Conservation (phyloP, 441 rosid species). For the Adansonia grandidieri region DNA sequence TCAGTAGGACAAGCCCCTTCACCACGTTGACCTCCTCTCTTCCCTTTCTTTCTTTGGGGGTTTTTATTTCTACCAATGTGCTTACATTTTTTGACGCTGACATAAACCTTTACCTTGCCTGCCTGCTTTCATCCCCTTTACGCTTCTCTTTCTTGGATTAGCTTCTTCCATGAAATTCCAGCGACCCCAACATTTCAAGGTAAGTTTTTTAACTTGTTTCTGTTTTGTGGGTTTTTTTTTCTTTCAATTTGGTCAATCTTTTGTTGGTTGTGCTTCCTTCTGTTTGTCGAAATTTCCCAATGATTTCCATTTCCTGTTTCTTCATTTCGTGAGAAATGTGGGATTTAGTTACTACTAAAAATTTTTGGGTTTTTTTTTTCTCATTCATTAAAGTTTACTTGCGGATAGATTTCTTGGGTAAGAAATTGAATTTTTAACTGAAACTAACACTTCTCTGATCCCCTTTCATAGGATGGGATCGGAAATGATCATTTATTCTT, state of each 20-base stretch:
- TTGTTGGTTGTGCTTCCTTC: background rate
- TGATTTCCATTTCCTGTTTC: background rate
- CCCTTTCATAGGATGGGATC: conserved; percentile 11
- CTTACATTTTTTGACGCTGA: background rate
- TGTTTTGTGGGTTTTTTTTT: background rate
- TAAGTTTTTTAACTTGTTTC: background rate
- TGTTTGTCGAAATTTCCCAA: background rate
- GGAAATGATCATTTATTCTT: background rate
- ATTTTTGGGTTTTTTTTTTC: background rate
- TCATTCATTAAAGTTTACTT: background rate
- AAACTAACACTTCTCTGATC: background rate
- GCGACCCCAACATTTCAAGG: background rate
- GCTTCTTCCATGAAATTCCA: conserved; percentile 4
- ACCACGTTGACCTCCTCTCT: background rate
- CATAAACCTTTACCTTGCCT: no score
- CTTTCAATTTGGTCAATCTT: background rate
- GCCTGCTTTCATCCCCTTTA: no score
- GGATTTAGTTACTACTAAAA: background rate
- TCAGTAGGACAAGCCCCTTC: background rate
- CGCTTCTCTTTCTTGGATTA: background rate
- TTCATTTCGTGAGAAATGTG: background rate
- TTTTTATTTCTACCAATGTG: background rate
- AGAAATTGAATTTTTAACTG: background rate
- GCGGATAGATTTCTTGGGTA: background rate
- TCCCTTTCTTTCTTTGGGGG: background rate